Evolutionary conservation across 2,329 filamentous ascomycete species (phyloP), one percentile per base, ranked within the genome.

Genomic region (Emmonsia crescens): DNA sequence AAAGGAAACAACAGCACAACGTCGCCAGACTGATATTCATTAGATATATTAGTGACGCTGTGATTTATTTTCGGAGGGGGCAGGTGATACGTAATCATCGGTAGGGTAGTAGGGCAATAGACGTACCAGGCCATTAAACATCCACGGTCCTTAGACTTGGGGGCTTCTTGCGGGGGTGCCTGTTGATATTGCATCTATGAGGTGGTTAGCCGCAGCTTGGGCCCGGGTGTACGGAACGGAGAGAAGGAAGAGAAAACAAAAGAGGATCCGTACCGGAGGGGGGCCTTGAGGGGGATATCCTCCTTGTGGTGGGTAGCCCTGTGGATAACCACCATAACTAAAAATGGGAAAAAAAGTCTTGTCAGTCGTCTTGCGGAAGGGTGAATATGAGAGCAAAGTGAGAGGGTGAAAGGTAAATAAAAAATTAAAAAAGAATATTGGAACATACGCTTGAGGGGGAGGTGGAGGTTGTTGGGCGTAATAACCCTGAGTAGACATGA

Each of bases 1-100:
- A 85, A 33, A 86, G 77, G 73, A 83, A 86, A 69, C 83, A 86
- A 71, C 84, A 87, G 75, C 83, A 86, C 44, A 86, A 71, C 40
- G 76, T 77, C 56, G 81, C 82, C 57, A 85, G 70, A 73, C 82
- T 80, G 62, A 24, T 33, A 27, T 36, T 57, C 27, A 31, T 33
- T 44, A 49, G 10, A 38, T 51, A 38, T 51, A 51, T 60, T 54
- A 60, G 58, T 21, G 33, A n/a, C 21, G 5, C 5, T 19, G 33
- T 46, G 14, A 40, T 21, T 19, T 56, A 3, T 27, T 42, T 19
- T 57, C 3, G 9, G 3, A 14, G 57, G 69, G 63, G 67, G 65
- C 56, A 1, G 55, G 6, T 36, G 38, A 31, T 42, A 5, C 3
- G 16, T 5, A 62, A 8, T n/a, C n/a, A n/a, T n/a, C n/a, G n/a